Evolutionary conservation across 306 rosid species (phyloP).

Genomic region (Argentina anserina): DNA sequence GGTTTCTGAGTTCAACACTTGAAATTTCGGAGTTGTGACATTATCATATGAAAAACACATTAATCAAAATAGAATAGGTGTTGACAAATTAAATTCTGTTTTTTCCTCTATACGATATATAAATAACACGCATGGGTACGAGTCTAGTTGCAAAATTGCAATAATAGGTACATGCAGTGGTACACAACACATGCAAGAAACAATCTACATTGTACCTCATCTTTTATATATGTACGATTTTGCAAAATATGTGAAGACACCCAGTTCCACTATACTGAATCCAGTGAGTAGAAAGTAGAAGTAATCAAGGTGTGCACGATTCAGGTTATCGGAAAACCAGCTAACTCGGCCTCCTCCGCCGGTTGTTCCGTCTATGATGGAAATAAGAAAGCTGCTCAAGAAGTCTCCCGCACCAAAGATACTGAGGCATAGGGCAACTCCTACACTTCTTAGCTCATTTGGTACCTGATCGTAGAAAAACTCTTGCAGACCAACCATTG

Average conservation of each 20-base stretch:
- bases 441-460: constrained; percentile 49
- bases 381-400: constrained; percentile 50
- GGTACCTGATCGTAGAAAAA: constrained; percentile 70
- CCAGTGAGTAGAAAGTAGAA: constrained; percentile 57
- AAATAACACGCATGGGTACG: too few species aligned
- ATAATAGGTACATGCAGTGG: too few species aligned
- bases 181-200: too few species aligned
- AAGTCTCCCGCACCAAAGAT: constrained; percentile 54
- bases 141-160: too few species aligned
- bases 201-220: neutral
- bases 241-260: constrained; percentile 17
- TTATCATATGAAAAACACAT: too few species aligned
- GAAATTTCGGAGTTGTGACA: too few species aligned
- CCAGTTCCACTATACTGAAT: constrained; percentile 28
- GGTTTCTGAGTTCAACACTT: too few species aligned
- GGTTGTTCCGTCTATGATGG: constrained; percentile 31
- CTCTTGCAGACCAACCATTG: constrained; percentile 61
- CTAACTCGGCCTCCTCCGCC: constrained; percentile 27
- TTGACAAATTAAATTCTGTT: too few species aligned
- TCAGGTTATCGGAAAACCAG: constrained; percentile 55
- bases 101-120: too few species aligned
- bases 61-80: too few species aligned
- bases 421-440: constrained; percentile 49
- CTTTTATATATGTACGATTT: constrained; percentile 13
- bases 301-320: constrained; percentile 57